These are phyloP conservation scores for Ceratocystis destructans DNA, from an alignment of 2,329 filamentous ascomycete species.

Conservation along the genomic window DNA sequence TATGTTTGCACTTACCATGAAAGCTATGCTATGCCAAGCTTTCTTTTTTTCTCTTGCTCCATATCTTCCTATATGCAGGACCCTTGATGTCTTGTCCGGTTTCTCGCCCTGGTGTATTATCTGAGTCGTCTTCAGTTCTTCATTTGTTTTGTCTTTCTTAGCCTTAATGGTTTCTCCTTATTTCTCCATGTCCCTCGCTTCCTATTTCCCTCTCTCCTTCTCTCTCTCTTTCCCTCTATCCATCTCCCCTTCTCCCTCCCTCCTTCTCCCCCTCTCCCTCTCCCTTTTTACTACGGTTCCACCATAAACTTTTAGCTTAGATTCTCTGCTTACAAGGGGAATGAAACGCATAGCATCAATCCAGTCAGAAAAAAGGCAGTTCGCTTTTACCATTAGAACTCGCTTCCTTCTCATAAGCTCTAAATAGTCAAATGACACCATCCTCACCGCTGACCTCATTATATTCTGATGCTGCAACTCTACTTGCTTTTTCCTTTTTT, in stretches of 20 bases:
- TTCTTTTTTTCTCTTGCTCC: background rate
- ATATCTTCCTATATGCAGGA: background rate
- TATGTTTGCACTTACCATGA: background rate
- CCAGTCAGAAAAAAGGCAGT: background rate
- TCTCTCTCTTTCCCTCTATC: background rate
- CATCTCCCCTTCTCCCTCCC: background rate
- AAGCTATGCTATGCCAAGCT: background rate
- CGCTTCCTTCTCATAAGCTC: background rate
- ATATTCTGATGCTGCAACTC: background rate
- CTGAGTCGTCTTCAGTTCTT: background rate
- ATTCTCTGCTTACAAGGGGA: slow-evolving; percentile 1
- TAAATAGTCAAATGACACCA: background rate
- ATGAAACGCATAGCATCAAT: background rate
- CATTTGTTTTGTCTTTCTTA: background rate
- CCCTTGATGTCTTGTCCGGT: background rate
- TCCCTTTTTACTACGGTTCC: background rate
- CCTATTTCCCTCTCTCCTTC: background rate
- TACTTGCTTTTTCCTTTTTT: background rate
- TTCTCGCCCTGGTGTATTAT: background rate
- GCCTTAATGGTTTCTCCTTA: background rate
- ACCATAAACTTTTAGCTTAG: background rate
- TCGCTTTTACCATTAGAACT: background rate
- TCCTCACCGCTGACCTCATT: too few species aligned
- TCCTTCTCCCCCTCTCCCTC: background rate
- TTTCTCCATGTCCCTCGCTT: background rate